Evolutionary conservation across 495 filamentous ascomycete genomes (phyloP).

Genomic region (Aspergillus cavernicola): DNA sequence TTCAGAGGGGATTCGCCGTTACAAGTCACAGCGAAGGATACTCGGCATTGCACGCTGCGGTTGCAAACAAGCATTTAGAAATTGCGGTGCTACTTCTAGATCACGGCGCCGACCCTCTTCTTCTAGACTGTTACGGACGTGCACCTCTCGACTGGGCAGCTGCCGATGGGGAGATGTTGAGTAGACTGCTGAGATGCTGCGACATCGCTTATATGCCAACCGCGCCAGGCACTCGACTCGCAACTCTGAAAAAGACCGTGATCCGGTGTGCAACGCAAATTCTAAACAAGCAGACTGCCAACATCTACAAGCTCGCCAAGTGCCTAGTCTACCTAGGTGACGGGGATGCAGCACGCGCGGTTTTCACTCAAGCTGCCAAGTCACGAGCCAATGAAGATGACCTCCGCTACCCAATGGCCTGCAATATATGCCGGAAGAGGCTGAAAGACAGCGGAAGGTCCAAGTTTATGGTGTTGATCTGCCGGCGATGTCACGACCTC

Average conservation of each 20-base stretch:
- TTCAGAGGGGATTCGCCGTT: neutral
- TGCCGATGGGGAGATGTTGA: neutral
- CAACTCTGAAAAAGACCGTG: neutral
- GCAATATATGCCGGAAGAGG: neutral
- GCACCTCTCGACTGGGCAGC: neutral
- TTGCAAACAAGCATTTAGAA: neutral
- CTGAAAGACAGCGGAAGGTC: neutral
- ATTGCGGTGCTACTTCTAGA: neutral
- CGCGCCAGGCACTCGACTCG: neutral
- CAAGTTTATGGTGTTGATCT: neutral
- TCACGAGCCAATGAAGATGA: neutral
- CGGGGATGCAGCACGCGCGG: neutral
- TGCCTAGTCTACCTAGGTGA: neutral
- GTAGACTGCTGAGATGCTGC: neutral
- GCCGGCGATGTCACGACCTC: neutral
- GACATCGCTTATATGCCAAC: neutral
- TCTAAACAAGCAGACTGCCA: neutral
- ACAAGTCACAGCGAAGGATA: neutral
- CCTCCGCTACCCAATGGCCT: constrained; percentile 1
- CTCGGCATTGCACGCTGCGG: neutral
- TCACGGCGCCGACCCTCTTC: neutral
- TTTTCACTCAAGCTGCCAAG: neutral
- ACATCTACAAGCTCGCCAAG: constrained; percentile 2
- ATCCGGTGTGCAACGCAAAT: neutral
- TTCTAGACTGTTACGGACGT: neutral